Evolutionary conservation across 2,329 filamentous ascomycete species (phyloP), one percentile per base, ranked within the genome.

Genomic region (Drechslerella coelobrocha): DNA sequence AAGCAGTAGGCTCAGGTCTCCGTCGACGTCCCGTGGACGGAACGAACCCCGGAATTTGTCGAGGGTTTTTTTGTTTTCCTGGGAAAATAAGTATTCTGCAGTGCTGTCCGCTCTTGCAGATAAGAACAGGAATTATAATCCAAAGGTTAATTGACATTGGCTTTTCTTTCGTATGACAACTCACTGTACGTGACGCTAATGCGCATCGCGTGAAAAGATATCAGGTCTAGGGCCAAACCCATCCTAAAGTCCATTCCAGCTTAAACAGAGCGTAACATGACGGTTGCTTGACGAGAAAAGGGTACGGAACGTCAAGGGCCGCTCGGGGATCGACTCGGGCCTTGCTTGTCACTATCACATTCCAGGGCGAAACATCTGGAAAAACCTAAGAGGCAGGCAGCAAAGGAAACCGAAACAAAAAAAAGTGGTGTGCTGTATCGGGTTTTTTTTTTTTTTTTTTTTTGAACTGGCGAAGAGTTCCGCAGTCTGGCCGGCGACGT

Each of bases 181-280:
- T 69, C 65, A 69, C 39, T 48, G 26, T 56, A 53, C 43, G 52
- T 68, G 65, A 62, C 65, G 65, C 65, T 69, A 69, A 69, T 69
- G 65, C 65, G 65, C 53, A 69, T 50, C 39, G 56, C 29, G 48
- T 68, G 48, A 14, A n/a, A 56, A 60, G 37, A 55, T 47, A 29
- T 61, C 39, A 17, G 53, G n/a, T 24, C 37, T 19, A 47, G 47
- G 19, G 10, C 56, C 45, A n/a, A 31, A 26, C 48, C 55, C 19
- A 39, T 48, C n/a, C 31, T 45, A 14, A 47, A 41, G 34, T 39
- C 34, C 34, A 39, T 39, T 39, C 34, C 34, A n/a, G 34, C 34
- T 39, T n/a, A 39, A 14, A 10, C 48, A 21, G 34, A 34, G 34
- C 9, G 61, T 52, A 50, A 41, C 26, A 68, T 60, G 62, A 60